Percentiles rank a stretch among this genome's conserved stretches.
These are phyloP conservation scores for Solanum bulbocastanum DNA, from an alignment of 257 asterid species.

Conservation along the genomic window DNA sequence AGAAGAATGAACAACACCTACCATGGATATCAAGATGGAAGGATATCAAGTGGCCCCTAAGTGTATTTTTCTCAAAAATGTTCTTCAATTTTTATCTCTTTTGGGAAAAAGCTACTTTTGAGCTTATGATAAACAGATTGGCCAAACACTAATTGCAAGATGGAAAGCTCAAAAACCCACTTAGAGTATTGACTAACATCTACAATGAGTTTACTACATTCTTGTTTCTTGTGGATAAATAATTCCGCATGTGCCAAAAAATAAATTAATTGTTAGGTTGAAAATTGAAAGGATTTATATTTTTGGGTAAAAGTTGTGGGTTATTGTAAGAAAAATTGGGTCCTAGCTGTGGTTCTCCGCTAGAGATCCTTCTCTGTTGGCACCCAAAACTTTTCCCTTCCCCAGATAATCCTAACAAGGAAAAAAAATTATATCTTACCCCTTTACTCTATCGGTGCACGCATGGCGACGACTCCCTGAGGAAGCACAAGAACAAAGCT, in stretches of 20 bases:
- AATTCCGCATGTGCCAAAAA: neutral
- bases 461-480: neutral
- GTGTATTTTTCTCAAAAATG: neutral
- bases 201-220: no score
- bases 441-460: neutral
- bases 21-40: neutral
- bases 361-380: neutral
- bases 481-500: neutral
- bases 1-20: neutral
- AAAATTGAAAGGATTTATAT: neutral
- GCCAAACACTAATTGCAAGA: neutral
- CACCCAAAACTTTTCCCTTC: neutral
- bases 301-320: neutral
- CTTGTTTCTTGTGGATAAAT: no score
- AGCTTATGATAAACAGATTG: neutral
- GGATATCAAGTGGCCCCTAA: no score
- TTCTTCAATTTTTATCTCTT: no score
- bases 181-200: neutral
- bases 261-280: neutral
- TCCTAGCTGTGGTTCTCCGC: neutral
- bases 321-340: neutral
- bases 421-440: neutral
- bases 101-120: neutral
- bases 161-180: neutral
- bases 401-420: neutral